Conservation (phyloP, 2,329 filamentous ascomycete species). For the Trichoderma afroharzianum region DNA sequence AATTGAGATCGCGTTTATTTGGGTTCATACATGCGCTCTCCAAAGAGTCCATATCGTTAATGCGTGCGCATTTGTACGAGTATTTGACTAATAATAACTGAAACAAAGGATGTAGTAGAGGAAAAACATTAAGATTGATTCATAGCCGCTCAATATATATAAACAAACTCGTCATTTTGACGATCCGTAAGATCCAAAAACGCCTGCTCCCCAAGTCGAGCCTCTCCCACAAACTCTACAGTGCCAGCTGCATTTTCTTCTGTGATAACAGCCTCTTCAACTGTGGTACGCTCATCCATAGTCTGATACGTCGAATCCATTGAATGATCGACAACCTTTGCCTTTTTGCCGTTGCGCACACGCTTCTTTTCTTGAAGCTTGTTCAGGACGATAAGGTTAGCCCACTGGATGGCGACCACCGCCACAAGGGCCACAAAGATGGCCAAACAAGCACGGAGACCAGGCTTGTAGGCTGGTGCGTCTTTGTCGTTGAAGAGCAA, state of each 20-base stretch:
- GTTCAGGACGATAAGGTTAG: slow-evolving; percentile 54
- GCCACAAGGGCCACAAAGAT: slow-evolving; percentile 52
- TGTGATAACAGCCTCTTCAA: background rate
- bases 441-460: slow-evolving; percentile 52
- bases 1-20: background rate
- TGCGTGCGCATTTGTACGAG: background rate
- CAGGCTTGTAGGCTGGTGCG: slow-evolving; percentile 55
- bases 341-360: slow-evolving; percentile 57
- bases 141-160: slow-evolving; percentile 45
- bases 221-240: background rate
- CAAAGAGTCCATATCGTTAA: background rate
- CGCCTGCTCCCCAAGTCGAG: slow-evolving; percentile 49
- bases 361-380: slow-evolving; percentile 51
- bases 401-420: slow-evolving; percentile 51
- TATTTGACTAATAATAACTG: background rate
- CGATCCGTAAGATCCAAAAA: slow-evolving; percentile 61
- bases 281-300: background rate
- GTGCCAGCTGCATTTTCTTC: background rate
- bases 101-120: background rate
- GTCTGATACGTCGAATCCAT: background rate
- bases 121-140: background rate
- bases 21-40: background rate
- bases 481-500: slow-evolving; percentile 37
- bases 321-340: slow-evolving; percentile 41
- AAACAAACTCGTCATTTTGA: slow-evolving; percentile 66